A percentile compares a stretch with the other conserved stretches of the same genome.
These are phyloP conservation scores for Metahyphopichia silvanorum DNA, from an alignment of 805 yeast species.

Conservation along the genomic window DNA sequence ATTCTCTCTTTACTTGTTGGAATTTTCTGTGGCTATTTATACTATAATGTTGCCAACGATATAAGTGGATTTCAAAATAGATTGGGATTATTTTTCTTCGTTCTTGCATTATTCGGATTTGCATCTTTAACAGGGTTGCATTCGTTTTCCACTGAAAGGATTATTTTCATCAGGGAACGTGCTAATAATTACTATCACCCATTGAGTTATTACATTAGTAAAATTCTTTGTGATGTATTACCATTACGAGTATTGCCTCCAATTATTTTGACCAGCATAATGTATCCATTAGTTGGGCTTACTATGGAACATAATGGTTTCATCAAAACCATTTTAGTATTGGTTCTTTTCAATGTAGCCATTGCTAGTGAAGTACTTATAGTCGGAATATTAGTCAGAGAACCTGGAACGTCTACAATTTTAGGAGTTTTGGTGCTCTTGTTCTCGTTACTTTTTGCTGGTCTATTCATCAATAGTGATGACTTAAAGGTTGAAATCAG, in stretches of 20 bases:
- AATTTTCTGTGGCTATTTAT: slow-evolving; percentile 78
- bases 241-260: slow-evolving; percentile 96
- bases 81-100: slow-evolving; percentile 87
- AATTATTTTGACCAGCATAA: slow-evolving; percentile 67
- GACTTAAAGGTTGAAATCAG: slow-evolving; percentile 48
- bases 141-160: slow-evolving; percentile 82
- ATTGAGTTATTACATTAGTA: slow-evolving; percentile 76
- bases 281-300: slow-evolving; percentile 89
- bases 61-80: slow-evolving; percentile 97
- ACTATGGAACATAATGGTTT: slow-evolving; percentile 76
- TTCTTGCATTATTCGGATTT: slow-evolving; percentile 90
- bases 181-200: slow-evolving; percentile 94
- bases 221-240: slow-evolving; percentile 85
- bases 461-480: slow-evolving; percentile 85
- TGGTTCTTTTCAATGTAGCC: slow-evolving; percentile 82
- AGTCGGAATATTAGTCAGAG: slow-evolving; percentile 83
- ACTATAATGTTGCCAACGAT: slow-evolving; percentile 80
- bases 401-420: slow-evolving; percentile 90
- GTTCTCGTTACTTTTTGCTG: slow-evolving; percentile 88
- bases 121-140: slow-evolving; percentile 89
- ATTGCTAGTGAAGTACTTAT: slow-evolving; percentile 81
- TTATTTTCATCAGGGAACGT: slow-evolving; percentile 87
- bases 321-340: slow-evolving; percentile 60
- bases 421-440: slow-evolving; percentile 79
- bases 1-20: slow-evolving; percentile 75